Evolutionary conservation across 129 eudicot genomes (phyloP), one percentile per base, ranked within the genome.

Genomic region (Logfia minima): DNA sequence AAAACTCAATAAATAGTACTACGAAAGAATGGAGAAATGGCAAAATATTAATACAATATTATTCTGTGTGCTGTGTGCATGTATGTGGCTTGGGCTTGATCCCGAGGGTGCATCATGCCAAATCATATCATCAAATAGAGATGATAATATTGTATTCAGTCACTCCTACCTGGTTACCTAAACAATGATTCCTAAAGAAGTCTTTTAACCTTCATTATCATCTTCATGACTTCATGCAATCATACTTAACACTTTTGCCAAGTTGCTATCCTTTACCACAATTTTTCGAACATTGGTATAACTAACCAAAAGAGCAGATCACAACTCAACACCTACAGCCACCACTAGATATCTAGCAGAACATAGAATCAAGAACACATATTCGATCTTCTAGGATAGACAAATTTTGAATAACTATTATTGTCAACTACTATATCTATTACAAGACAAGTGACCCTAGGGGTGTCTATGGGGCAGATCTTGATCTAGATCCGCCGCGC

Each of bases 381-480:
- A 1, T 59, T 23, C 31, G n/a, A 77, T 22, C 55, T 35, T 11
- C 37, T 32, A 66, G 67, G 8, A 35, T 55, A 58, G 9, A 39
- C 76, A 48, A 69, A 26, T 37, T 56, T 62, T 16, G 64, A 65
- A 19, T 65, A 31, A 8, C 39, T 17, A 51, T 31, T 66, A 52
- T 26, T 53, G 63, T 76, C 74, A 52, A 22, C n/a, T 10, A 14
- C 66, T 24, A 43, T 65, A 51, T 21, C 66, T 76, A 13, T 76
- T 63, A 11, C 41, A 2, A 18, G 14, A 17, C 37, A 75, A 26
- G 29, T 7, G 51, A 8, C 72, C 63, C 26, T 26, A 26, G 29
- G 29, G 29, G 29, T 26, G 29, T 26, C 29, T 1, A 26, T 1
- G 29, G 29, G 29, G 29, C 29, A 26, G 29, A 26, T 26, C n/a